Conservation (phyloP, 2,329 filamentous ascomycete genomes). For the Trichoderma arundinaceum region DNA sequence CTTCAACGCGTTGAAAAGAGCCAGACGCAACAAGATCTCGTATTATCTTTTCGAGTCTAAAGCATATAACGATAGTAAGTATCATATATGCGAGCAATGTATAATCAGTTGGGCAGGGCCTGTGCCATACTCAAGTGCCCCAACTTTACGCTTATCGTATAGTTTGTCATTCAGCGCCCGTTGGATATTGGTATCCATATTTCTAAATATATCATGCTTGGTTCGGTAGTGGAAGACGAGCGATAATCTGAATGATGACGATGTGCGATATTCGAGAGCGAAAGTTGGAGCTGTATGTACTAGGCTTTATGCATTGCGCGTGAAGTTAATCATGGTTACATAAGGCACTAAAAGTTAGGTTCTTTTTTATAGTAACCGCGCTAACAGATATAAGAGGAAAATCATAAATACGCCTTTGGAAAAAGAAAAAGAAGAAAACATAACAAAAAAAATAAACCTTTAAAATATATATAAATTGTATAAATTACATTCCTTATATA, state of each 20-base stretch:
- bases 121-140: constrained; percentile 83
- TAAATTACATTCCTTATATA: no score
- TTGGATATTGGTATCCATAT: constrained; percentile 88
- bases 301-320: neutral
- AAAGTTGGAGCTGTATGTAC: neutral
- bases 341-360: neutral
- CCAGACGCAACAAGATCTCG: constrained; percentile 78
- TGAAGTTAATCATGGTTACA: neutral
- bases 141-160: constrained; percentile 96
- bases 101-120: constrained; percentile 8
- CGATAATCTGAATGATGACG: constrained; percentile 19
- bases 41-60: constrained; percentile 86
- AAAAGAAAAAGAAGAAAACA: no score
- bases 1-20: constrained; percentile 80
- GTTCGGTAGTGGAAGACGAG: neutral
- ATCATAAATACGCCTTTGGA: no score
- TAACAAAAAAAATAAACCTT: no score
- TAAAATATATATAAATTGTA: no score
- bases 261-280: neutral
- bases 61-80: constrained; percentile 32
- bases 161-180: constrained; percentile 96
- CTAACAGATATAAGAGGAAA: no score
- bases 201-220: constrained; percentile 22
- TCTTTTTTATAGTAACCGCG: neutral
- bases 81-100: constrained; percentile 4